Base-by-base conservation (phyloP, 305 asterid genomes). In the Fraxinus albicans region DNA sequence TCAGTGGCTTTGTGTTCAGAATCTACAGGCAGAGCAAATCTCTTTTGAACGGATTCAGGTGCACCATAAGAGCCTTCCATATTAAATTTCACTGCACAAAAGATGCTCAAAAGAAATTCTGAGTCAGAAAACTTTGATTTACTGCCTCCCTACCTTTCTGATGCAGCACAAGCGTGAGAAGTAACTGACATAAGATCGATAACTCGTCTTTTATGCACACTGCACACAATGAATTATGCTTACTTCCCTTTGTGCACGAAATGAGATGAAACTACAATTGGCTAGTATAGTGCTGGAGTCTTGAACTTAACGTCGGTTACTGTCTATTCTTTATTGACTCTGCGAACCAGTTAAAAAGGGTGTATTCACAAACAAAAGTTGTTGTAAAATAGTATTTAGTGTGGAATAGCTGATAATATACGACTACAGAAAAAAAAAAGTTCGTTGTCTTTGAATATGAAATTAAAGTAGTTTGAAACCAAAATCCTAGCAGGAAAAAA, bases 1-100 rank as follows among this genome's bases (percentile, higher is more conserved):
- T 89, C 89, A 0, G 94, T 92, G 15, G 96, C 86, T 76, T 90
- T 95, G 33, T 94, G 94, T 44, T 95, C 99, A 10, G 98, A 94
- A 67, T 95, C 98, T 25, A 95, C 97, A 0, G 95, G 90, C 34
- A 94, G 85, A 5, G 89, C 36, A 73, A 93, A 95, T 13, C 75
- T 85, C 50, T 35, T 84, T 1, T 79, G 80, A 3, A n/a, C 8
- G 13, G 90, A 82, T 23, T 90, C 85, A 17, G 78, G 69, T 21
- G 77, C 77, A 1, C 38, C 78, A 3, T 73, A 40, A 6, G 87
- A 83, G 55, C 75, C 76, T 65, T 89, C 94, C 97, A 89, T 90
- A 34, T 72, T 79, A 42, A 38, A n/a, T 2, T 17, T 50, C 8
- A 40, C 34, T 8, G 44, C 8, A 42, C 19, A 34, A 5, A 5